Evolutionary conservation across 192 early-diverging fungal species (phyloP).

Genomic region (Haplosporangium gracile): DNA sequence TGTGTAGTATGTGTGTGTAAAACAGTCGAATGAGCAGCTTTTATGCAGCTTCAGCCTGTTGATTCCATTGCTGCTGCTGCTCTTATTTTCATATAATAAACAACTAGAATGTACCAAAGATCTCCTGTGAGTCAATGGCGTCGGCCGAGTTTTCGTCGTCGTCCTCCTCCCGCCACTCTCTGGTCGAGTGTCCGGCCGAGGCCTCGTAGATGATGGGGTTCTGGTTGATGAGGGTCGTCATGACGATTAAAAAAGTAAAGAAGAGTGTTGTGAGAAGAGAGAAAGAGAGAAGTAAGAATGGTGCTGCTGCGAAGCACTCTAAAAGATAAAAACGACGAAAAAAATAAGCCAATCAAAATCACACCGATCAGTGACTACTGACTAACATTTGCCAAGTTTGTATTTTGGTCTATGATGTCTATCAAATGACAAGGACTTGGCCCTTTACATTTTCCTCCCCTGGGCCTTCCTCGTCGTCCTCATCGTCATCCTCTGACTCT

Average conservation of each 20-base stretch:
- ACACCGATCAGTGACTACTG: neutral
- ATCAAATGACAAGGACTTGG: neutral
- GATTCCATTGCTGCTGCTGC: neutral
- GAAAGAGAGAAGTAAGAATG: neutral
- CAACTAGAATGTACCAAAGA: slow-evolving; percentile 74
- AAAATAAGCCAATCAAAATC: neutral
- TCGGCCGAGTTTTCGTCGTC: slow-evolving; percentile 81
- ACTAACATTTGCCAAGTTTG: neutral
- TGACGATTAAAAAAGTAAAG: neutral
- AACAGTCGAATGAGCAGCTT: neutral
- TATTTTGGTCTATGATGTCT: neutral
- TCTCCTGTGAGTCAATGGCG: slow-evolving; percentile 86
- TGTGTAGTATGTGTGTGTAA: neutral
- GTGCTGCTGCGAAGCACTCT: neutral
- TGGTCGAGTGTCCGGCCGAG: slow-evolving; percentile 44
- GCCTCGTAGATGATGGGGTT: slow-evolving; percentile 57
- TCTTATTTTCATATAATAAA: neutral
- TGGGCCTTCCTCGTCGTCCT: slow-evolving; percentile 1
- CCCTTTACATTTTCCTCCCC: slow-evolving; percentile 7
- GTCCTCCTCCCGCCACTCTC: slow-evolving; percentile 67
- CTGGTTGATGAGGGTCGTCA: slow-evolving; percentile 55
- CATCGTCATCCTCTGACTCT: neutral
- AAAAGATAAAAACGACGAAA: neutral
- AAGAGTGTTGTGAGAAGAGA: neutral
- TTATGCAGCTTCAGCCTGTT: neutral